Base-by-base conservation (phyloP, 2,329 filamentous ascomycete genomes). In the Emmonsia crescens region DNA sequence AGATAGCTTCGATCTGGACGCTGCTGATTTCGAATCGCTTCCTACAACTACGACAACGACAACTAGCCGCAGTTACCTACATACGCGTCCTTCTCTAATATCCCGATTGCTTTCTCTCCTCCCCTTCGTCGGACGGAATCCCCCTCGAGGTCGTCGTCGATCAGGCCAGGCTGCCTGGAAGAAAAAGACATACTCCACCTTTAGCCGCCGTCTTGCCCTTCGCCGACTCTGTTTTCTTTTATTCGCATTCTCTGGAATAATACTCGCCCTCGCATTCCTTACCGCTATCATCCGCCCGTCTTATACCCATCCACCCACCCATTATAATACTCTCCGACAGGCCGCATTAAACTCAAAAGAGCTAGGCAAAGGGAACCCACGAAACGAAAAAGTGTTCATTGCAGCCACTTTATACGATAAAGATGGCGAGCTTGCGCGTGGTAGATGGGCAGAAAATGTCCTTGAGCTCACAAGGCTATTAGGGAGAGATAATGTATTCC, bases 341-440 rank as follows among this genome's bases (percentile, higher is more conserved):
- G 65, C 68, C 9, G 69, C 72, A 3, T 60, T 68, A 29, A 67
- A 67, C 33, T 76, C 73, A 27, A 65, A 70, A 27, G 60, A 66
- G 5, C 64, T 72, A 5, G 78, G 77, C 3, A 69, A 80, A 55
- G 82, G 77, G 8, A 85, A 85, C 64, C 68, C 76, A 1, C 73
- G 77, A 60, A 78, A 83, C 57, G 85, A 90, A 71, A 87, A 85
- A 68, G 77, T 91, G n/a, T 91, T 88, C 69, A 88, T 91, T 59
- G 85, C 85, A 1, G 83, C 87, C 19, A 89, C 85, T 68, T 79
- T 91, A 60, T 87, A 88, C 66, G 87, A 91, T 68, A 76, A 78
- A 24, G 77, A 78, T 6, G 86, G 85, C 1, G 75, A 80, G 2
- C 75, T 91, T 24, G 82, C 86, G 0, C 75, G 78, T 6, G 87